phyloP scores from a whole-genome alignment of 2,329 filamentous ascomycete genomes.

The Colletotrichum chlorophyti region DNA sequence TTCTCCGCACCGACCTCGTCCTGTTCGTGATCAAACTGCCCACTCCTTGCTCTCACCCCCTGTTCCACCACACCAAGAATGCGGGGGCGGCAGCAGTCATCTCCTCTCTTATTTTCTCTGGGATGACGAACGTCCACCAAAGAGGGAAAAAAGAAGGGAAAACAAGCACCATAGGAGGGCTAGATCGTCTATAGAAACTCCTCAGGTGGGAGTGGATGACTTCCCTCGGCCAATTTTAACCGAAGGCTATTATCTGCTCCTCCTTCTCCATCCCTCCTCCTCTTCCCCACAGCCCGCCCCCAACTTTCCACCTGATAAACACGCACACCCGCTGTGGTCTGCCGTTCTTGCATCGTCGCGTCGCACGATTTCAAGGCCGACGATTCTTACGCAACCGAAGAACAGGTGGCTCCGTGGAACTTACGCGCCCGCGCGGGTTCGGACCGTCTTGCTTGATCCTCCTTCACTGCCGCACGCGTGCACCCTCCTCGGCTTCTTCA shows the following conservation, averaged over 20 bases:
- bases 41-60: background rate
- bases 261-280: background rate
- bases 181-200: background rate
- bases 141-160: background rate
- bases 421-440: background rate
- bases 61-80: slow-evolving; percentile 2
- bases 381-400: slow-evolving; percentile 25
- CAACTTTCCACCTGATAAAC: slow-evolving; percentile 10
- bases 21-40: background rate
- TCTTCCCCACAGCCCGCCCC: slow-evolving; percentile 1
- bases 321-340: slow-evolving; percentile 4
- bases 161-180: background rate
- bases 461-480: too few relatives aligned
- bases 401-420: too few relatives aligned
- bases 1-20: slow-evolving; percentile 27
- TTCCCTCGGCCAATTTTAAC: slow-evolving; percentile 14
- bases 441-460: too few relatives aligned
- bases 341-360: slow-evolving; percentile 16
- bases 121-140: too few relatives aligned
- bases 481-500: background rate
- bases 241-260: background rate
- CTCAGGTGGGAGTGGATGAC: background rate
- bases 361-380: slow-evolving; percentile 30
- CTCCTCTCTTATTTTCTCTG: background rate
- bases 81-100: slow-evolving; percentile 2